Conservation (phyloP, 305 asterid genomes). For the Vinca major region DNA sequence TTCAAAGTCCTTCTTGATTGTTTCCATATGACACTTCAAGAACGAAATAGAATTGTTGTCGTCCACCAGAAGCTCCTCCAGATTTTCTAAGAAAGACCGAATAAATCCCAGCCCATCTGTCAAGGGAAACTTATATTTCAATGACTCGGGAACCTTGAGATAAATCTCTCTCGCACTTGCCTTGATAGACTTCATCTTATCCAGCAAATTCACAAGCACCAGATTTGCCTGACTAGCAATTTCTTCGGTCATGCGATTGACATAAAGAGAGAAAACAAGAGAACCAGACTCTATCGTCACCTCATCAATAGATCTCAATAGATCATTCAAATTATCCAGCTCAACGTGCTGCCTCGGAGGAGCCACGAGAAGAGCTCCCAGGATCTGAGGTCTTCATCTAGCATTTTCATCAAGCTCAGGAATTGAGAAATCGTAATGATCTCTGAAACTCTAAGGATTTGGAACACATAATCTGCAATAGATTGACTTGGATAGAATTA, state of each 20-base stretch:
- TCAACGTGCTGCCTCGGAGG: neutral
- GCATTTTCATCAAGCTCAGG: no score
- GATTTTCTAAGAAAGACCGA: slow-evolving; percentile 3
- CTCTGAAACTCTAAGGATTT: neutral
- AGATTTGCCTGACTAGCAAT: neutral
- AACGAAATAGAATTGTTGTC: neutral
- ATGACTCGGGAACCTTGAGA: neutral
- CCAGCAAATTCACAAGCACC: neutral
- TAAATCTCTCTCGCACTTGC: neutral
- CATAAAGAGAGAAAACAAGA: neutral
- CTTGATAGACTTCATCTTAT: neutral
- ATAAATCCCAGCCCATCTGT: slow-evolving; percentile 1
- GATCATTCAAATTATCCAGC: neutral
- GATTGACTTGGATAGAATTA: slow-evolving; percentile 1
- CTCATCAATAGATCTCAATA: neutral
- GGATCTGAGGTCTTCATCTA: neutral
- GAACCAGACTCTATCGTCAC: neutral
- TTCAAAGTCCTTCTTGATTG: slow-evolving; percentile 5
- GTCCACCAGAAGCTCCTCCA: slow-evolving; percentile 1
- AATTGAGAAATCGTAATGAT: no score
- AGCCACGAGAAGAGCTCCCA: neutral
- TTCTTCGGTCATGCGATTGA: neutral
- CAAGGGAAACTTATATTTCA: neutral
- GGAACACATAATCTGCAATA: neutral
- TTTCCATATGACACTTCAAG: neutral